Evolutionary conservation across 2,329 filamentous ascomycete genomes (phyloP).

Genomic region (Hypoxylon sp.): DNA sequence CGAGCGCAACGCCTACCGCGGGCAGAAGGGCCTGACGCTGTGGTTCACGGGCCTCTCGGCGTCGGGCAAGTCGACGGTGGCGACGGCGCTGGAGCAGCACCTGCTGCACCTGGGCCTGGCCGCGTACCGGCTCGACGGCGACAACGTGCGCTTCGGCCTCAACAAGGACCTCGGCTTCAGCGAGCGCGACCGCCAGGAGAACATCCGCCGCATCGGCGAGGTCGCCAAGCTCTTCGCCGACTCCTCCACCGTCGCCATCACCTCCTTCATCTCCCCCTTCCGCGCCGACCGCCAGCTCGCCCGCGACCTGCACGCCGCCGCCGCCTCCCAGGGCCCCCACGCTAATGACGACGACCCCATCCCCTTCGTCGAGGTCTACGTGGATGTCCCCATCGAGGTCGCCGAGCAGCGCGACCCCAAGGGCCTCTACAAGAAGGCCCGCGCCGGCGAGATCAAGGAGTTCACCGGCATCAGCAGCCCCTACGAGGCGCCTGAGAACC

Average conservation of each 20-base stretch:
- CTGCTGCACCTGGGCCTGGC: slow-evolving; percentile 85
- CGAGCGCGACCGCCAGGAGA: slow-evolving; percentile 94
- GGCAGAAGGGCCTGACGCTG: slow-evolving; percentile 92
- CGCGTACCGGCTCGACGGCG: slow-evolving; percentile 95
- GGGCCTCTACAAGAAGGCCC: slow-evolving; percentile 96
- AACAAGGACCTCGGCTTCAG: slow-evolving; percentile 98
- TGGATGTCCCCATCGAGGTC: slow-evolving; percentile 91
- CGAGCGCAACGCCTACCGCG: slow-evolving; percentile 80
- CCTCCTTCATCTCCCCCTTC: slow-evolving; percentile 97
- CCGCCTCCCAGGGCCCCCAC: slow-evolving; percentile 66
- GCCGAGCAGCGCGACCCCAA: slow-evolving; percentile 97
- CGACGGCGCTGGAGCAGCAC: slow-evolving; percentile 96
- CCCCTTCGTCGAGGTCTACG: slow-evolving; percentile 92
- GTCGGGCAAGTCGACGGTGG: slow-evolving; percentile 96
- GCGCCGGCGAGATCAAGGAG: slow-evolving; percentile 93
- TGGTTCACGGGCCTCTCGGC: slow-evolving; percentile 98
- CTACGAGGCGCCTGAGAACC: slow-evolving; percentile 87
- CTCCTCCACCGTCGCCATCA: slow-evolving; percentile 86
- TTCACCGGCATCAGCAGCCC: slow-evolving; percentile 97
- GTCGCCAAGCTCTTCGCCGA: slow-evolving; percentile 98
- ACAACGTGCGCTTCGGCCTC: slow-evolving; percentile 97
- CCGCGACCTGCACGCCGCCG: slow-evolving; percentile 79
- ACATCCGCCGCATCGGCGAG: slow-evolving; percentile 96
- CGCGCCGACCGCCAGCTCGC: slow-evolving; percentile 86
- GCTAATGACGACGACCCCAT: slow-evolving; percentile 75